These are phyloP conservation scores for Juglanconis oblonga DNA, from an alignment of 2,329 filamentous ascomycete genomes.

Conservation along the genomic window DNA sequence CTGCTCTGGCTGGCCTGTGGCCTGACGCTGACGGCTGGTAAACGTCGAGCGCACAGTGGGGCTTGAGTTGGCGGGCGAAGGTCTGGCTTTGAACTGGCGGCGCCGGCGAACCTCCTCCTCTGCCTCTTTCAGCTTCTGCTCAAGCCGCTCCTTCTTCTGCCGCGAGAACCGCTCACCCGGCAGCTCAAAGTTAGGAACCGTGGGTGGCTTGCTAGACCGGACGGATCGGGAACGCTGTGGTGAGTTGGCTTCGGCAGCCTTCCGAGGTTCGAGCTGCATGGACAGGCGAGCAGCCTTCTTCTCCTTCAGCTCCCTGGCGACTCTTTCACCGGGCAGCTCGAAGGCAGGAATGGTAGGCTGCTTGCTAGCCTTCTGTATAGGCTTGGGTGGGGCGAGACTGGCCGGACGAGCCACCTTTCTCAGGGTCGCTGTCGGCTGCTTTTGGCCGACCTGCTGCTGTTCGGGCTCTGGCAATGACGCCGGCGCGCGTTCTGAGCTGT, in stretches of 20 bases:
- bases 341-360: constrained; percentile 53
- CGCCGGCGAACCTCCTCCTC: constrained; percentile 59
- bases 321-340: constrained; percentile 61
- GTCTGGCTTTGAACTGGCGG: constrained; percentile 63
- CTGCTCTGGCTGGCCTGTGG: constrained; percentile 3
- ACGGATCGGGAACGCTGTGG: constrained; percentile 41
- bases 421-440: constrained; percentile 24
- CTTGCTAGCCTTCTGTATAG: constrained; percentile 50
- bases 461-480: not conserved
- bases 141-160: constrained; percentile 53
- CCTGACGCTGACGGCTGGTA: constrained; percentile 38
- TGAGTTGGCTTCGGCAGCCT: constrained; percentile 34
- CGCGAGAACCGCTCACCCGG: constrained; percentile 60
- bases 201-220: constrained; percentile 50
- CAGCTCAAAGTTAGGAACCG: constrained; percentile 58
- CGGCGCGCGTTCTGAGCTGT: not conserved
- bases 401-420: constrained; percentile 35
- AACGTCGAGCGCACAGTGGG: constrained; percentile 52
- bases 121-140: constrained; percentile 52
- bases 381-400: constrained; percentile 44
- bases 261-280: constrained; percentile 33
- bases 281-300: constrained; percentile 54
- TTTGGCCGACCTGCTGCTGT: constrained; percentile 8
- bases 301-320: constrained; percentile 56
- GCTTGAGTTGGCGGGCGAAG: constrained; percentile 42